Evolutionary conservation across 352 stramenopile species (phyloP), one percentile per base, ranked within the genome.

Genomic region (Phytophthora melonis): DNA sequence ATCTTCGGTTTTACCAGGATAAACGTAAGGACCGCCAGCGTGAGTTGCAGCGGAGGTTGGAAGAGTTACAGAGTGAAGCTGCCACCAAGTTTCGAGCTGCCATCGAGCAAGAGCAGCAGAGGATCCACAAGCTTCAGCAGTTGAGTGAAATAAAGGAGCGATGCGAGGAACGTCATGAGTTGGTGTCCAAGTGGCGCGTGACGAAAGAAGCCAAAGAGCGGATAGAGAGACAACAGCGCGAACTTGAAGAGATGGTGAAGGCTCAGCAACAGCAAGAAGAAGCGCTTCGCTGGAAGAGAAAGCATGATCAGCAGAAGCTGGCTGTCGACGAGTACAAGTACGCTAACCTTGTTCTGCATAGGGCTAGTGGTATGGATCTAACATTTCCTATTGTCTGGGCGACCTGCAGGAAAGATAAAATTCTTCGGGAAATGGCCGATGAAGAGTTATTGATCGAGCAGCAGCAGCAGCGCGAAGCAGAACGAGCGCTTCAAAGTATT

Each of bases 291-390:
- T 79, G 65, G 75, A 81, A 72, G 50, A 84, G 83, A 60, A 81
- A 76, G 13, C 79, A 81, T 2, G 80, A 89, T 18, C 74, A 86
- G 18, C 79, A 91, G 50, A 89, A 83, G 62, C 21, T 76, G 6
- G 63, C 80, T 14, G 59, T 95, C 11, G 82, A 89, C 19, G 83
- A 90, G n/a, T 92, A 89, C 71, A 90, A 75, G 80, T 85, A 49
- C 19, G 76, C 5, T 4, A 49, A 2, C 4, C 3, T 49, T 9
- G 18, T 21, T 58, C 21, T 58, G 16, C 6, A 47, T 25, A 27
- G 16, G 11, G 14, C 7, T 27, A 14, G 19, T 30, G 19, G 3
- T 7, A 5, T 54, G 47, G 18, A 11, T 16, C 19, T 23, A 13
- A 54, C 47, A 5, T 21, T 30, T 54, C 9, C 39, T 21, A 14